Evolutionary conservation across 163 green algal genomes (phyloP), one percentile per base, ranked within the genome.

Genomic region (Prototheca stagnorum): DNA sequence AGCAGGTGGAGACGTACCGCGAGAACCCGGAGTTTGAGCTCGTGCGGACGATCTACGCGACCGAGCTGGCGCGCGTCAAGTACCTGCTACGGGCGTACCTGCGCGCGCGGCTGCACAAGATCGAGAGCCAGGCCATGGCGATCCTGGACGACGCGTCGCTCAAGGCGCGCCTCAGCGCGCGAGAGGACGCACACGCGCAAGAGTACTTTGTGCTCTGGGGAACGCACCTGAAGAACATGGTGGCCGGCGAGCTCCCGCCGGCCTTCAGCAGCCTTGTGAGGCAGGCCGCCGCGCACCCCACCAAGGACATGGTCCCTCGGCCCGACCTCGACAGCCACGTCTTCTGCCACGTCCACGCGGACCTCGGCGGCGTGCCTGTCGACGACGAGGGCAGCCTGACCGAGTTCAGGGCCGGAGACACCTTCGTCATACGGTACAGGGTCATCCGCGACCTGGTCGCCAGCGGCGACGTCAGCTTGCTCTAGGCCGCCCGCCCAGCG

Each of bases 71-170:
- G 29, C 35, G 51, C 28, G 24, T 61, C 33, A 42, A 55, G 28
- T 79, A 75, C 53, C 34, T 74, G 45, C 39, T 81, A 43, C 55
- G 68, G 7, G 46, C 41, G n/a, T 81, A 81, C 59, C 53, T 65
- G 8, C 52, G 72, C 2, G 49, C 51, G 16, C 57, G 72, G 2
- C 35, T 80, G 29, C 46, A 58, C n/a, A 81, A 81, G 47, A 52
- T 80, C 21, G 65, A 81, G 49, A 42, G 47, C 26, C 61, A 67
- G 15, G 56, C 52, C 9, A 66, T 77, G 54, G 29, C 65, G 47
- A 56, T 71, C 12, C 42, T 80, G n/a, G 65, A 73, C 28, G 58
- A 65, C 5, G 45, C 53, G 34, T 49, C 56, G 35, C 21, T 66
- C 16, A 39, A 37, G 6, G 47, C 31, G 15, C 49, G 63, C 2